A percentile compares a stretch with the other conserved stretches of the same genome.
phyloP scores from a whole-genome alignment of 306 rosid genomes.

The Prunus salicina region DNA sequence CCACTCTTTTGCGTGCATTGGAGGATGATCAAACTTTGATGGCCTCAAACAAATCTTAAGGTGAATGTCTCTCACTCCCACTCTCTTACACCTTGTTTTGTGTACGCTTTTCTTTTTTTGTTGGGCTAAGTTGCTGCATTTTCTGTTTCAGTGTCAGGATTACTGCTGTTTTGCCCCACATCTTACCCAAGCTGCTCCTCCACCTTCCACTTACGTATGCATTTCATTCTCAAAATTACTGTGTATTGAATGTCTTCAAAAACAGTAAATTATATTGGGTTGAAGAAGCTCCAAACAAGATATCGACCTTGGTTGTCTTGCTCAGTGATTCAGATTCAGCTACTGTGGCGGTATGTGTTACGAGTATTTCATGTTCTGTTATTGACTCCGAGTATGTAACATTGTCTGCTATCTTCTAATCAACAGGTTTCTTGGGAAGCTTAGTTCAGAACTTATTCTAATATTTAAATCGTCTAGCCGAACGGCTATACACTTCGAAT shows the following conservation, averaged over 20 bases:
- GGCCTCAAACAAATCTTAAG: conserved; percentile 98
- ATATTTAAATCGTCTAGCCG: no score
- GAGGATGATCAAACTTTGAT: conserved; percentile 82
- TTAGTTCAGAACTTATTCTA: not conserved
- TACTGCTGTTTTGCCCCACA: conserved; percentile 88
- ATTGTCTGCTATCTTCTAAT: conserved; percentile 17
- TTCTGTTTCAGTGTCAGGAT: conserved; percentile 69
- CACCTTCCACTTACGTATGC: conserved; percentile 86
- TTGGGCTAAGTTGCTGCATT: conserved; percentile 24
- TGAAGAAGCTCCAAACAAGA: conserved; percentile 91
- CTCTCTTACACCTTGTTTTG: not conserved
- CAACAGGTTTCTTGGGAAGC: conserved; percentile 88
- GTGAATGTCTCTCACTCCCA: conserved; percentile 25
- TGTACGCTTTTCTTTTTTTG: not conserved
- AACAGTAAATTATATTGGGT: conserved; percentile 85
- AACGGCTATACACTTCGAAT: no score
- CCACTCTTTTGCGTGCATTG: conserved; percentile 89
- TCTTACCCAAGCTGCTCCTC: conserved; percentile 87
- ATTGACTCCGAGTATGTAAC: conserved; percentile 9
- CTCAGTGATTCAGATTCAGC: conserved; percentile 86
- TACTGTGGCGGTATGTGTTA: conserved; percentile 60
- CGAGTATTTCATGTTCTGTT: conserved; percentile 21
- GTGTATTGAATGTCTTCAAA: conserved; percentile 47
- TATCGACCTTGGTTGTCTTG: conserved; percentile 74
- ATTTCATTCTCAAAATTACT: conserved; percentile 17